Percentiles rank a stretch among this genome's conserved stretches.
Conservation (phyloP, 805 yeast genomes). For the Zygoascus bituminiphila region DNA sequence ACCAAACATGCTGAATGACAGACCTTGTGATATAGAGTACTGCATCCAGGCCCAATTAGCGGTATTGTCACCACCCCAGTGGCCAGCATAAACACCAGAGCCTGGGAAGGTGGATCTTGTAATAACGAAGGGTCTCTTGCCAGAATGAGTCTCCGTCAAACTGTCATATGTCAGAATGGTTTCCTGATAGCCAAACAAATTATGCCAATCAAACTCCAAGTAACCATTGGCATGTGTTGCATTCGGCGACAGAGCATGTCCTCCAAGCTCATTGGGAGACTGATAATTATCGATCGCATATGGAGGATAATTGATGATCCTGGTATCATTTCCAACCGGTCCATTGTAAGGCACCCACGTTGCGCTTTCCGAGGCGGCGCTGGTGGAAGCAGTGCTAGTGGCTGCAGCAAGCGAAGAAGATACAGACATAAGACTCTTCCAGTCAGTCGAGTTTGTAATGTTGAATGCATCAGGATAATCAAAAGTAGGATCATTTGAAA, state of each 20-base stretch:
- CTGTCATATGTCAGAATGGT: constrained; percentile 38
- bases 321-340: constrained; percentile 16
- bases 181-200: constrained; percentile 66
- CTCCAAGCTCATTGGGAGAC: constrained; percentile 52
- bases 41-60: constrained; percentile 78
- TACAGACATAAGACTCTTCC: not conserved
- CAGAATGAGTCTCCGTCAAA: constrained; percentile 38
- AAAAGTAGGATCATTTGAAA: not conserved
- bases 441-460: not conserved
- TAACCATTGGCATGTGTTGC: constrained; percentile 61
- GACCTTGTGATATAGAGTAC: constrained; percentile 60
- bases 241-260: constrained; percentile 80
- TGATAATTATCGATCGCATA: constrained; percentile 28
- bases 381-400: not conserved
- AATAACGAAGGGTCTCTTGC: constrained; percentile 70
- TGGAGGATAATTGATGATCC: constrained; percentile 32
- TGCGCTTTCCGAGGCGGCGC: not conserved
- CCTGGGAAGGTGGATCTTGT: constrained; percentile 85
- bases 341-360: not conserved
- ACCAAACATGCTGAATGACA: constrained; percentile 71
- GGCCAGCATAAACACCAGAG: constrained; percentile 79
- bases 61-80: constrained; percentile 96
- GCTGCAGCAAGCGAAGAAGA: not conserved
- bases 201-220: constrained; percentile 87
- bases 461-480: not conserved